Percentiles rank a stretch among this genome's conserved stretches.
Evolutionary conservation across 2,329 filamentous ascomycete genomes (phyloP).

Genomic region (Rhinocladiella similis): DNA sequence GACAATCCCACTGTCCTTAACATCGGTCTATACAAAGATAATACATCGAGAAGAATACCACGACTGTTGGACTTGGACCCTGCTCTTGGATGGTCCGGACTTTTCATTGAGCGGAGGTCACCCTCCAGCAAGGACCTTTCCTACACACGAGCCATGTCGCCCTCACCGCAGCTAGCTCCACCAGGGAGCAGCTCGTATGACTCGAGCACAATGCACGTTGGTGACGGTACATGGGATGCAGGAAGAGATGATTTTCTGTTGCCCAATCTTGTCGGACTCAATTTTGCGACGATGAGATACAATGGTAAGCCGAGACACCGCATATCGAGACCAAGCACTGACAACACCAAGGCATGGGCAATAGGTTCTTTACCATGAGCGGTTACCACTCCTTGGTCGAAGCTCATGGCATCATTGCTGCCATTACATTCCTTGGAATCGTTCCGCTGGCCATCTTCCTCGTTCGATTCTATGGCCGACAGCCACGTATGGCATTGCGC

Average conservation of each 20-base stretch:
- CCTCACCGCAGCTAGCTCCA: slow-evolving; percentile 48
- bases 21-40: neutral
- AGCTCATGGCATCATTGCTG: slow-evolving; percentile 61
- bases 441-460: slow-evolving; percentile 61
- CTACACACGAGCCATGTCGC: slow-evolving; percentile 35
- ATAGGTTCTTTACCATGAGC: slow-evolving; percentile 60
- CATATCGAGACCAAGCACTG: slow-evolving; percentile 9
- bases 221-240: slow-evolving; percentile 67
- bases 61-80: neutral
- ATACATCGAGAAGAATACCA: neutral
- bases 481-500: slow-evolving; percentile 57
- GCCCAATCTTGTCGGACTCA: slow-evolving; percentile 64
- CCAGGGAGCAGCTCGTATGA: slow-evolving; percentile 63
- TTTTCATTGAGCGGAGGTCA: slow-evolving; percentile 19
- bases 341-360: slow-evolving; percentile 60
- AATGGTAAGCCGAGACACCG: slow-evolving; percentile 52
- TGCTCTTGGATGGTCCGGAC: slow-evolving; percentile 21
- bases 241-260: slow-evolving; percentile 63
- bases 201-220: slow-evolving; percentile 62
- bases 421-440: slow-evolving; percentile 61
- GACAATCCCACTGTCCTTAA: neutral
- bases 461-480: slow-evolving; percentile 60
- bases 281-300: slow-evolving; percentile 67
- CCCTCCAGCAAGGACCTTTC: slow-evolving; percentile 20
- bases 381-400: slow-evolving; percentile 60